Evolutionary conservation across 2,329 filamentous ascomycete species (phyloP).

Genomic region (Apiospora saccharicola): DNA sequence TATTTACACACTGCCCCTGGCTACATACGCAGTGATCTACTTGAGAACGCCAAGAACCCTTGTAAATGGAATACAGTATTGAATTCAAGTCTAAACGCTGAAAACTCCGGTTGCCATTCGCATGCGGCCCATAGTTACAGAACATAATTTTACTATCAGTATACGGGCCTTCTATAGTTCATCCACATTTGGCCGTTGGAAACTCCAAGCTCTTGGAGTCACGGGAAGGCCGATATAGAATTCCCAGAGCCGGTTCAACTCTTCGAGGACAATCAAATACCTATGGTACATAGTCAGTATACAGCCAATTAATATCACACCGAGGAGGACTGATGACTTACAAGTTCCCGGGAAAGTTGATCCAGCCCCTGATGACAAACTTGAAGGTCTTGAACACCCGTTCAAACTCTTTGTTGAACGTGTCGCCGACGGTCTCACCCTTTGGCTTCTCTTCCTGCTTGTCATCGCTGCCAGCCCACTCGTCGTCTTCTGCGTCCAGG

Average conservation of each 20-base stretch:
- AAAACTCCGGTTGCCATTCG: slow-evolving; percentile 16
- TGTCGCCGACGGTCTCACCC: neutral
- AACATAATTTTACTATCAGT: neutral
- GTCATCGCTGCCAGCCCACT: slow-evolving; percentile 52
- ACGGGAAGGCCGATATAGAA: slow-evolving; percentile 62
- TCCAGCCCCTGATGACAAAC: slow-evolving; percentile 75
- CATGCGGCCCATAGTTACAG: slow-evolving; percentile 1
- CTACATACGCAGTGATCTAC: neutral
- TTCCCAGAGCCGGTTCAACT: slow-evolving; percentile 56
- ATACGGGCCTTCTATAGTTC: slow-evolving; percentile 50
- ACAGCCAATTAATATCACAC: too few species aligned
- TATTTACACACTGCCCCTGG: neutral
- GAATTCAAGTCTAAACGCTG: slow-evolving; percentile 14
- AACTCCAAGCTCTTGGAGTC: slow-evolving; percentile 54
- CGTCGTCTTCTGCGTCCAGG: slow-evolving; percentile 44
- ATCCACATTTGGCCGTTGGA: slow-evolving; percentile 53
- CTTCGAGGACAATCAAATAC: slow-evolving; percentile 49
- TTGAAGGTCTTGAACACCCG: slow-evolving; percentile 57
- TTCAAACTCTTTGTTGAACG: slow-evolving; percentile 58
- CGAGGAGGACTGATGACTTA: slow-evolving; percentile 57
- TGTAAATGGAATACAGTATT: neutral
- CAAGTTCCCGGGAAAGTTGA: slow-evolving; percentile 71
- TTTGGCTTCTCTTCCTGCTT: slow-evolving; percentile 36
- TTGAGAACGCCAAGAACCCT: neutral
- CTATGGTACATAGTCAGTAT: slow-evolving; percentile 27